phyloP scores from a whole-genome alignment of 2,329 filamentous ascomycete genomes.

The Sclerotinia spermophila region DNA sequence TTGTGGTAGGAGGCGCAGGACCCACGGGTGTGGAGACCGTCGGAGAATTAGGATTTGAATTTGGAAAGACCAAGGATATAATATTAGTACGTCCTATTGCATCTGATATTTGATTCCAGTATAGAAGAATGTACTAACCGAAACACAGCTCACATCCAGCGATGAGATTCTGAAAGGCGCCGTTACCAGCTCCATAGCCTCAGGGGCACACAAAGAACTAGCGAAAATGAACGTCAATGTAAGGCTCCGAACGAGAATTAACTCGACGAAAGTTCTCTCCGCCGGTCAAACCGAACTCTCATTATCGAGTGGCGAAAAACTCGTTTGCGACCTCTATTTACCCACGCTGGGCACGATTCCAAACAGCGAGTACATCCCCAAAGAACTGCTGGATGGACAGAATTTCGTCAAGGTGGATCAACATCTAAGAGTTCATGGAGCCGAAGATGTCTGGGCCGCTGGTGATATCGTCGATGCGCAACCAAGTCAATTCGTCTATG shows the following conservation, averaged over 20 bases:
- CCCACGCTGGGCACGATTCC: constrained; percentile 53
- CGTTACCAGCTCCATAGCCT: constrained; percentile 23
- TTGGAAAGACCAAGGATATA: constrained; percentile 31
- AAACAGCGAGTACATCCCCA: constrained; percentile 52
- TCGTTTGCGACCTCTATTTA: constrained; percentile 54
- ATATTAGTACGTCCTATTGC: constrained; percentile 23
- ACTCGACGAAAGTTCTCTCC: constrained; percentile 35
- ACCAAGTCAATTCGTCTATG: constrained; percentile 28
- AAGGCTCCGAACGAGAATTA: constrained; percentile 43
- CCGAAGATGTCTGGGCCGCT: constrained; percentile 35
- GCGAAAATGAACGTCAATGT: constrained; percentile 51
- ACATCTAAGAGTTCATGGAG: constrained; percentile 46
- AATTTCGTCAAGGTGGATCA: constrained; percentile 51
- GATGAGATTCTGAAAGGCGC: constrained; percentile 23
- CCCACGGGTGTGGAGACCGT: constrained; percentile 38
- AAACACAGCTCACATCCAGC: constrained; percentile 27
- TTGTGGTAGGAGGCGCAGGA: constrained; percentile 38
- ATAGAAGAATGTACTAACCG: not conserved
- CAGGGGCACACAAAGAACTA: constrained; percentile 47
- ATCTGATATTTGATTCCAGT: not conserved
- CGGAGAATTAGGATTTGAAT: constrained; percentile 31
- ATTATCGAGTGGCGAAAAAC: constrained; percentile 45
- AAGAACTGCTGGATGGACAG: constrained; percentile 42
- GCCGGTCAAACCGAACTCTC: constrained; percentile 48
- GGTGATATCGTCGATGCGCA: constrained; percentile 32